These are phyloP conservation scores for Chaetomium tenue DNA, from an alignment of 495 filamentous ascomycete genomes.

Conservation along the genomic window DNA sequence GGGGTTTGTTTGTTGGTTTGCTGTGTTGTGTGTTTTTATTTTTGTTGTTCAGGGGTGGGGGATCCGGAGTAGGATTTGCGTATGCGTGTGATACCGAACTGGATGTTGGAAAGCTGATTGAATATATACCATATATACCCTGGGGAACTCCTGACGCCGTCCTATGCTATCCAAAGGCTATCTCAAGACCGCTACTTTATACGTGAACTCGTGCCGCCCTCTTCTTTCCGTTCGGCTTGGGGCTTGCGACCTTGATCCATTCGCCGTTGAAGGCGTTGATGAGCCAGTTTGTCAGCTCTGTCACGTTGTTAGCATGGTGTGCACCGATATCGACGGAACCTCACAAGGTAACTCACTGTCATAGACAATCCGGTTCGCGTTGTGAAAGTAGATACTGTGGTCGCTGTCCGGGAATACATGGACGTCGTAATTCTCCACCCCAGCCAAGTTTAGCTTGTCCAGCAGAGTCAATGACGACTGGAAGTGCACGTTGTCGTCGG, in stretches of 20 bases:
- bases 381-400: slow-evolving; percentile 94
- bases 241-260: slow-evolving; percentile 72
- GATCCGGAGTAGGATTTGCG: background rate
- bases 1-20: background rate
- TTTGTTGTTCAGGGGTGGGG: background rate
- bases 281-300: slow-evolving; percentile 88
- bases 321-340: background rate
- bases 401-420: slow-evolving; percentile 96
- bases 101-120: background rate
- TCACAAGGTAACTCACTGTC: slow-evolving; percentile 64
- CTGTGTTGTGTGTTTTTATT: background rate
- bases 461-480: slow-evolving; percentile 86
- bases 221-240: slow-evolving; percentile 54
- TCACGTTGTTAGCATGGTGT: slow-evolving; percentile 30
- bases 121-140: slow-evolving; percentile 14
- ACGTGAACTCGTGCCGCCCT: background rate
- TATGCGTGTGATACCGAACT: slow-evolving; percentile 10
- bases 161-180: slow-evolving; percentile 1
- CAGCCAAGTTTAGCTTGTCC: slow-evolving; percentile 79
- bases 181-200: too few species aligned
- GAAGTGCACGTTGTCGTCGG: slow-evolving; percentile 95
- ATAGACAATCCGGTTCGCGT: slow-evolving; percentile 88
- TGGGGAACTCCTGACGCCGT: slow-evolving; percentile 16
- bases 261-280: slow-evolving; percentile 97
- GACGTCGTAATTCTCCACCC: slow-evolving; percentile 92